Base-by-base conservation (phyloP, 257 asterid genomes). In the Scutellaria galericulata region DNA sequence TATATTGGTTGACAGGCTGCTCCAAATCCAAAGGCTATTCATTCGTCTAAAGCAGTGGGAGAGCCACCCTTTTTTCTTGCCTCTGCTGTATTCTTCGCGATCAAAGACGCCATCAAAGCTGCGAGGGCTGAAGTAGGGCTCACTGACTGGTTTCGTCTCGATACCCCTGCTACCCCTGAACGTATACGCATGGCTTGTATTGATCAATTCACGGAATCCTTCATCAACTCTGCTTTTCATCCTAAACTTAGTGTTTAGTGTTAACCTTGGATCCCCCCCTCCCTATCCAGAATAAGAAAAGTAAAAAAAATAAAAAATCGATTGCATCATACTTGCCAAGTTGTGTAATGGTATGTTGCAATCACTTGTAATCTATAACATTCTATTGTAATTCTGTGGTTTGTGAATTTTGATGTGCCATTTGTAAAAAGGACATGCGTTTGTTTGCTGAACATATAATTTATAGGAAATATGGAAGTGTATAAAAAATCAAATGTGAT, bases 1-100 rank as follows among this genome's bases (percentile, higher is more conserved):
- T 59, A 27, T 41, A 13, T 84, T 45, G 41, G 27, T 68, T 67
- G 27, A 74, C 78, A 93, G 98, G 96, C 70, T 78, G 92, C 93
- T 24, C 98, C 98, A 5, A 89, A 93, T 72, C 78, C 59, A 11
- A 86, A 80, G 72, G 98, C 96, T 59, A 88, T 93, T 76, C 98
- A 93, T 83, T 93, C 98, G 35, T 91, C 97, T 2, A 93, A 93
- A 82, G 98, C 98, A 18, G 98, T 93, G 22, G 98, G 98, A 37
- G 97, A 93, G 81, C 98, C 98, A 3, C 98, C 98, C 1, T 93
- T 93, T 86, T 93, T 93, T 67, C 96, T 91, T 1, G 96, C 94
- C 1, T 85, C 98, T 1, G 46, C 90, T 18, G 96, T 89, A 35
- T 86, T 93, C 79, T 93, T 93, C 1, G 97, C 97, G 10, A 91